phyloP scores from a whole-genome alignment of 495 filamentous ascomycete genomes.

The Sordaria brevicollis region DNA sequence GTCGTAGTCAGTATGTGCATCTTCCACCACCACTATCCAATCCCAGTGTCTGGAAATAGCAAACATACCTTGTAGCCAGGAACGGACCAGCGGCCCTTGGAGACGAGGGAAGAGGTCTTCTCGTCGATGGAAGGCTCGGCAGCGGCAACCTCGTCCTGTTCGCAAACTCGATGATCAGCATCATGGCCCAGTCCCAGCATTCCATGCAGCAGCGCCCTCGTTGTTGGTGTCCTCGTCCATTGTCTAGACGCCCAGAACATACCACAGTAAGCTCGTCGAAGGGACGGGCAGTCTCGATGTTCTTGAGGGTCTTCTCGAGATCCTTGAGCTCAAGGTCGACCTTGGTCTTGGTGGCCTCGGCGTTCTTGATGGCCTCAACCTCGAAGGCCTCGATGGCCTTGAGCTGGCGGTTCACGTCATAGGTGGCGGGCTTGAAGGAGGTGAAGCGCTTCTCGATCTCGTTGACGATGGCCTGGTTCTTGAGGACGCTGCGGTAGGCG shows the following conservation, averaged over 20 bases:
- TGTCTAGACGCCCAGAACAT: slow-evolving; percentile 25
- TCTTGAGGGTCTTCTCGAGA: slow-evolving; percentile 84
- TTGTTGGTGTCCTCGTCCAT: background rate
- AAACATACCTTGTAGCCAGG: slow-evolving; percentile 90
- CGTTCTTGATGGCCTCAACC: slow-evolving; percentile 91
- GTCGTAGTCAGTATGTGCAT: slow-evolving; percentile 5
- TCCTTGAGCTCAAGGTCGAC: slow-evolving; percentile 89
- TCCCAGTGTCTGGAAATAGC: background rate
- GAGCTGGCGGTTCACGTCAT: slow-evolving; percentile 83
- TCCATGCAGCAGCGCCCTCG: background rate
- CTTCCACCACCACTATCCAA: background rate
- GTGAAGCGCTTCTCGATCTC: slow-evolving; percentile 93
- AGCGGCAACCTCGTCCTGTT: slow-evolving; percentile 82
- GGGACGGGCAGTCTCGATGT: slow-evolving; percentile 91
- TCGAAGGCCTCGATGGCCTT: slow-evolving; percentile 98
- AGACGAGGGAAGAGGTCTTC: slow-evolving; percentile 82
- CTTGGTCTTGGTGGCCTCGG: slow-evolving; percentile 86
- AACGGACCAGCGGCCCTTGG: slow-evolving; percentile 93
- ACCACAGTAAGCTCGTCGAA: slow-evolving; percentile 98
- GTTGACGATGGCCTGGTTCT: slow-evolving; percentile 88
- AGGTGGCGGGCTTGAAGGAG: slow-evolving; percentile 79
- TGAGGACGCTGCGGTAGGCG: slow-evolving; percentile 81
- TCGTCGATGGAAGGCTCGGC: slow-evolving; percentile 93
- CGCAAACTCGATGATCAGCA: slow-evolving; percentile 8
- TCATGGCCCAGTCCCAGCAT: background rate